Evolutionary conservation across 768 basidiomycete genomes (phyloP).

Genomic region (Mycena belliarum): DNA sequence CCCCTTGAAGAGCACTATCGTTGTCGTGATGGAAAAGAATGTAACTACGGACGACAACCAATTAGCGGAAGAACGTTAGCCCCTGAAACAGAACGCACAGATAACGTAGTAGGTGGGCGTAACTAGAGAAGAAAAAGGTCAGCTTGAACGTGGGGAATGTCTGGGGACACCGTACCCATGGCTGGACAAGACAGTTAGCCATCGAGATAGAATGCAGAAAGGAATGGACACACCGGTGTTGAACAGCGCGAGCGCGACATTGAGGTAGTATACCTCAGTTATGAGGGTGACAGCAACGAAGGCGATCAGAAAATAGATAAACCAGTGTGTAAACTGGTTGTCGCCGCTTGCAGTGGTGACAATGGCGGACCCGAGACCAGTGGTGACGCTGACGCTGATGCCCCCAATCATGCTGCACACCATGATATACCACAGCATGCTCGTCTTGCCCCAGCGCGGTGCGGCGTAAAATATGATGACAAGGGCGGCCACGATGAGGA

Average conservation of each 20-base stretch:
- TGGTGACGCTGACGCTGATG: conserved; percentile 91
- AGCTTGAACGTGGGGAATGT: conserved; percentile 21
- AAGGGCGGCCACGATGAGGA: conserved; percentile 64
- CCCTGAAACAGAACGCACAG: conserved; percentile 45
- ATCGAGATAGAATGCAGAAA: not conserved
- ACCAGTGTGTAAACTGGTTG: conserved; percentile 93
- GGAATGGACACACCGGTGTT: conserved; percentile 66
- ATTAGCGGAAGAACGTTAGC: conserved; percentile 15
- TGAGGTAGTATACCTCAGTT: conserved; percentile 92
- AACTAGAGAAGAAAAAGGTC: conserved; percentile 44
- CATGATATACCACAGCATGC: conserved; percentile 93
- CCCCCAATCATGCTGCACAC: conserved; percentile 98
- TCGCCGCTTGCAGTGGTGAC: conserved; percentile 74
- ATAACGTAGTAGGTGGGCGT: conserved; percentile 88
- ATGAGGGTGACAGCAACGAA: conserved; percentile 87
- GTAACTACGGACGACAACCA: conserved; percentile 51
- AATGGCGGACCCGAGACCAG: conserved; percentile 90
- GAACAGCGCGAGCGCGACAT: conserved; percentile 93
- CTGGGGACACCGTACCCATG: conserved; percentile 53
- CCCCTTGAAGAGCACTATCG: conserved; percentile 89
- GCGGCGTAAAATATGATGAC: conserved; percentile 83
- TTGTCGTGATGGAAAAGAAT: conserved; percentile 83
- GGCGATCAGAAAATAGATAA: conserved; percentile 82
- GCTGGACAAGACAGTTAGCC: conserved; percentile 37
- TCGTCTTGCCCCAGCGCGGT: conserved; percentile 83